Percentiles rank a stretch among this genome's conserved stretches.
Conservation (phyloP, 2,329 filamentous ascomycete genomes). For the Penicillium rolfsii region DNA sequence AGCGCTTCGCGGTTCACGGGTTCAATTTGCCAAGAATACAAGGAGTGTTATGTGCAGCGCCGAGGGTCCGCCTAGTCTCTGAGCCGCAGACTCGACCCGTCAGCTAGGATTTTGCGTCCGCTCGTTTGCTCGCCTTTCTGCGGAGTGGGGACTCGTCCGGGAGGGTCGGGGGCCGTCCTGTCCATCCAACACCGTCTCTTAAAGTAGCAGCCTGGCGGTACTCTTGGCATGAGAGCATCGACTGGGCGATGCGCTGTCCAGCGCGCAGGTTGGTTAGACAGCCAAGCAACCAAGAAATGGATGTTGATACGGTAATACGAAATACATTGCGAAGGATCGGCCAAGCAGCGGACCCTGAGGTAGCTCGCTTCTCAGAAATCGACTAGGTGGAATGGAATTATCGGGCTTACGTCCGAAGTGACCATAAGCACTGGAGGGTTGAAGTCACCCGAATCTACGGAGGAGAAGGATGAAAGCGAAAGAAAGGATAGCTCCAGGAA, state of each 20-base stretch:
- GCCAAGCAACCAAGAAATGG: not conserved
- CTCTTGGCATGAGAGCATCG: not conserved
- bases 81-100: not conserved
- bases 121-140: constrained; percentile 3
- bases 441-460: not conserved
- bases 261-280: not conserved
- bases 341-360: not conserved
- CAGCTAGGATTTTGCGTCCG: not conserved
- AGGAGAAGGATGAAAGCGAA: too few species aligned
- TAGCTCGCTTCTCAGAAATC: not conserved
- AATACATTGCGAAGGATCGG: not conserved
- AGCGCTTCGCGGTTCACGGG: not conserved
- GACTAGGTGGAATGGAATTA: not conserved
- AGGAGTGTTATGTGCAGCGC: not conserved
- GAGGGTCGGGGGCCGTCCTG: not conserved
- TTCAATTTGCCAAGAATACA: not conserved
- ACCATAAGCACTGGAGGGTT: not conserved
- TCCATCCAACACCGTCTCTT: not conserved
- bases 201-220: constrained; percentile 1
- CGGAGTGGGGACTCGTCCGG: not conserved
- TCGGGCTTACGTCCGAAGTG: not conserved
- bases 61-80: not conserved
- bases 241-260: not conserved
- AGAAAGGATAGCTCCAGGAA: not conserved
- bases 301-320: constrained; percentile 5